Conservation (phyloP, 306 rosid species). For the Carpinus fangiana region DNA sequence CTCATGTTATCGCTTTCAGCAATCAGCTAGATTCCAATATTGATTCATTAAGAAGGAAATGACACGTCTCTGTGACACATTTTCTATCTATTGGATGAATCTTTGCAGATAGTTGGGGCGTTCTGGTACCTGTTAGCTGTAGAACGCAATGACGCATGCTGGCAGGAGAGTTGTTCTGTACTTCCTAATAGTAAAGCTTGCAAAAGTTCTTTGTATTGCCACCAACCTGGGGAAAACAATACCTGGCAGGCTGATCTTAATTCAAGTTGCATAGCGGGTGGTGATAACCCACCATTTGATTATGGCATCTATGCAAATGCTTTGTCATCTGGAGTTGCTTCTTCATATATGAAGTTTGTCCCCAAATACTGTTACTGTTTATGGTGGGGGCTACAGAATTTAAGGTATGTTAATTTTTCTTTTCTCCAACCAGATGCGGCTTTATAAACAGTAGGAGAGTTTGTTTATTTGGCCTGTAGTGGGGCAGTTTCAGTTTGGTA, state of each 20-base stretch:
- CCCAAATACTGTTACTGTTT: constrained; percentile 88
- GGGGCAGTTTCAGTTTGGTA: neutral
- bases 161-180: constrained; percentile 62
- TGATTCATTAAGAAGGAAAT: neutral
- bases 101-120: constrained; percentile 89
- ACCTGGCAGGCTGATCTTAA: constrained; percentile 41
- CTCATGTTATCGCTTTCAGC: too few species aligned
- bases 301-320: constrained; percentile 78
- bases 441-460: neutral
- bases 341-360: constrained; percentile 63
- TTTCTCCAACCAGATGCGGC: neutral
- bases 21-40: neutral
- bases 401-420: constrained; percentile 56
- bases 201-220: constrained; percentile 67
- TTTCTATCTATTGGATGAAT: constrained; percentile 15
- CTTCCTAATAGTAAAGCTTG: constrained; percentile 25
- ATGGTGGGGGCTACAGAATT: constrained; percentile 99
- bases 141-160: constrained; percentile 90
- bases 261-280: constrained; percentile 44
- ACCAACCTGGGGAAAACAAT: constrained; percentile 30
- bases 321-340: constrained; percentile 59
- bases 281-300: constrained; percentile 47
- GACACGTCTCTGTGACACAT: neutral
- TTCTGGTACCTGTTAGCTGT: constrained; percentile 93
- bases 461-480: constrained; percentile 14